Conservation (phyloP, 2,329 filamentous ascomycete genomes). For the Apiospora koreana region DNA sequence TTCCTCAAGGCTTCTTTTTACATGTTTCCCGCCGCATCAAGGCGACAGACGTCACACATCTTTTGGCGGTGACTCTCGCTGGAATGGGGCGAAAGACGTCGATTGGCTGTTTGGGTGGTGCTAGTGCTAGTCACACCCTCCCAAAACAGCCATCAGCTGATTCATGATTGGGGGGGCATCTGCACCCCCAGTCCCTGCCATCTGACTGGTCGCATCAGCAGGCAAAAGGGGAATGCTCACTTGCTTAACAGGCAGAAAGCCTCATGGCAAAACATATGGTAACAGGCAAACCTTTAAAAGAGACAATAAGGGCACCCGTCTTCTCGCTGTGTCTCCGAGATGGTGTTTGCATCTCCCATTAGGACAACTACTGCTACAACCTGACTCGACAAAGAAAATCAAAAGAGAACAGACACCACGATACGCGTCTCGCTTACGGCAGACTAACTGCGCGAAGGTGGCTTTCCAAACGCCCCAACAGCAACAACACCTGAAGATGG, state of each 20-base stretch:
- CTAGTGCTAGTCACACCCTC: slow-evolving; percentile 2
- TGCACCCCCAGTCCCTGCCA: neutral
- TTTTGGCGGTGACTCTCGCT: neutral
- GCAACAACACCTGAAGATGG: neutral
- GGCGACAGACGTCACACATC: neutral
- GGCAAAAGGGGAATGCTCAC: neutral
- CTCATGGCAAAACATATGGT: neutral
- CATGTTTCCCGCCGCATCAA: neutral
- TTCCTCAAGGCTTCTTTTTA: neutral
- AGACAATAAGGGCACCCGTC: neutral
- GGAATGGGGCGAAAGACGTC: neutral
- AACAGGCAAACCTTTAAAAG: neutral
- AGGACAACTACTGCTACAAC: neutral
- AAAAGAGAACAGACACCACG: neutral
- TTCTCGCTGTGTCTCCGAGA: neutral
- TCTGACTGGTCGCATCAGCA: slow-evolving; percentile 7
- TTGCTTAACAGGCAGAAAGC: neutral
- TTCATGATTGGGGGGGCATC: neutral
- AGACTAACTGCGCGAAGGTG: neutral
- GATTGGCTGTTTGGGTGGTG: neutral
- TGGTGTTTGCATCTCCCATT: neutral
- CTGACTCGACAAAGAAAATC: too few species aligned
- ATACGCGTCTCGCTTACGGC: neutral
- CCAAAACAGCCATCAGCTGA: neutral
- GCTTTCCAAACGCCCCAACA: neutral